Base-by-base conservation (phyloP, 2,329 filamentous ascomycete genomes). In the Aureobasidium melanogenum region DNA sequence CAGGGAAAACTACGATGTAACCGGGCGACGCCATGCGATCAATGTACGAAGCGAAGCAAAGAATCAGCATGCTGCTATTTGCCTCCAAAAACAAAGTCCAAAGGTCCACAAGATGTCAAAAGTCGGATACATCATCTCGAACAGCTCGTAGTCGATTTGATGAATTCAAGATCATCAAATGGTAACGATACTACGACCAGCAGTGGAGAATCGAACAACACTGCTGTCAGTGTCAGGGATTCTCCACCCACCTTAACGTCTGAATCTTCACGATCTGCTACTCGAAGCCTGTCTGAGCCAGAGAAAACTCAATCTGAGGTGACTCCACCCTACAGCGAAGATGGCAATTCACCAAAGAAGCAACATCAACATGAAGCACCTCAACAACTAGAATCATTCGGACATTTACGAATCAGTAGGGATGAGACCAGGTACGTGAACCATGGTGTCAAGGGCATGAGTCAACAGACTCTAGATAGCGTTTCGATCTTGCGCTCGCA, bases 351-450 rank as follows among this genome's bases (percentile, higher is more conserved):
- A 19, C 38, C 47, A n/a, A 17, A 17, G 3, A 56, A 28, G 8
- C 28, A 30, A 15, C 77, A 79, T 39, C 82, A 80, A 15, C 50
- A 34, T 15, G 57, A 63, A 36, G 47, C 41, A 38, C 80, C 81
- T n/a, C 78, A 74, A 65, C 74, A 74, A 65, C 74, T 80, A 62
- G 84, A 87, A 62, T 90, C 88, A 1, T 82, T 94, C 64, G 90
- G 90, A n/a, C 80, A 91, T 48, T 82, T 96, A 69, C 92, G 91
- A 70, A 87, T 96, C 65, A 88, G 92, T 68, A 74, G 80, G 52
- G 79, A 82, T 60, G 91, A 91, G 72, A 87, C 88, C 26, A 47
- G 44, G 44, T 47, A 47, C 44, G 44, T 47, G 17, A 3, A 4
- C 8, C 1, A n/a, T n/a, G n/a, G 26, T 6, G 28, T 14, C 17